These are phyloP conservation scores for Acmispon strigosus DNA, from an alignment of 306 rosid genomes.

Conservation along the genomic window DNA sequence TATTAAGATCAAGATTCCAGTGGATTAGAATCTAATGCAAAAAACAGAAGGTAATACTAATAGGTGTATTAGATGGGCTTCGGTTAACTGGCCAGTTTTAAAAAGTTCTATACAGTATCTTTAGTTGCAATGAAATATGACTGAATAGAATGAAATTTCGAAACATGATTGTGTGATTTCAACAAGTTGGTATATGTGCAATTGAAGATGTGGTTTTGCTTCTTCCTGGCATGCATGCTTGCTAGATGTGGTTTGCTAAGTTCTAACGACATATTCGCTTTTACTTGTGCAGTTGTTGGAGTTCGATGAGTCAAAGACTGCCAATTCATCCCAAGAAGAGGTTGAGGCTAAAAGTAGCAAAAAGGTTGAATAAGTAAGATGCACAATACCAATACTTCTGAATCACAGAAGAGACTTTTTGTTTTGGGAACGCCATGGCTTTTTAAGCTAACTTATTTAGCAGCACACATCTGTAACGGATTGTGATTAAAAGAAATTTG, in stretches of 20 bases:
- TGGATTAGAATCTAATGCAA: no score
- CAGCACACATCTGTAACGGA: conserved; percentile 42
- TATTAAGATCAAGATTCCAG: no score
- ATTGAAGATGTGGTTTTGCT: not conserved
- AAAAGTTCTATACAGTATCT: not conserved
- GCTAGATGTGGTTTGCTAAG: not conserved
- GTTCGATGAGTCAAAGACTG: conserved; percentile 76
- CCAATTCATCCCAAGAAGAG: conserved; percentile 44
- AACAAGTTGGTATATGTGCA: not conserved
- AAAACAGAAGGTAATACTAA: no score
- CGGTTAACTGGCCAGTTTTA: not conserved
- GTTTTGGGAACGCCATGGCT: conserved; percentile 16
- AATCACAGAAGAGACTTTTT: conserved; percentile 16
- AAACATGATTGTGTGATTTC: not conserved
- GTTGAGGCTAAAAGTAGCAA: conserved; percentile 46
- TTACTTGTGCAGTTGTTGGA: conserved; percentile 60
- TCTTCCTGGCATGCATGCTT: not conserved
- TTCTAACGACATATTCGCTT: not conserved
- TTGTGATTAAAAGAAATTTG: conserved; percentile 30
- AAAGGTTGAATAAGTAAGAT: conserved; percentile 53
- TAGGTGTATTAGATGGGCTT: no score
- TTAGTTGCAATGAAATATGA: not conserved
- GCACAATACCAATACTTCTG: conserved; percentile 2
- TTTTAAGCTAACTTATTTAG: conserved; percentile 43
- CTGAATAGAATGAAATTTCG: not conserved